Percentiles rank a stretch among this genome's conserved stretches.
phyloP scores from a whole-genome alignment of 768 basidiomycete genomes.

The Sporobolomyces phaffii region DNA sequence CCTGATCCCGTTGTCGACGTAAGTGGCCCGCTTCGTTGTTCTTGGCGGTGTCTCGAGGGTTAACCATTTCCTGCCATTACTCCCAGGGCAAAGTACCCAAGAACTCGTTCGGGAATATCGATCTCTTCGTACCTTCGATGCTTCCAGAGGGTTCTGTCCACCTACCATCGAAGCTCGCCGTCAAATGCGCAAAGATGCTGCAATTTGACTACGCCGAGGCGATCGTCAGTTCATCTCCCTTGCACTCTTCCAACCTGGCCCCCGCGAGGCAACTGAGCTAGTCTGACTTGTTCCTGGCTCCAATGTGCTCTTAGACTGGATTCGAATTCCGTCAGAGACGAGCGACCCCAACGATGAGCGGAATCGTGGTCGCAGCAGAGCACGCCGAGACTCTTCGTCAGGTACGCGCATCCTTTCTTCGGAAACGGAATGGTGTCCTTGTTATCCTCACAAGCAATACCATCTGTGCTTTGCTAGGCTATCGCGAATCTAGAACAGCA shows the following conservation, averaged over 20 bases:
- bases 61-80: neutral
- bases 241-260: neutral
- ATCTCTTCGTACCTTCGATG: conserved; percentile 92
- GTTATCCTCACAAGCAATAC: too few species aligned
- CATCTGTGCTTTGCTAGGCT: too few species aligned
- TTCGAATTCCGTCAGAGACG: conserved; percentile 94
- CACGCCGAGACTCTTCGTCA: conserved; percentile 68
- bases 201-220: conserved; percentile 90
- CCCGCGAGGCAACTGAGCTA: too few species aligned
- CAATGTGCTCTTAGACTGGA: conserved; percentile 69
- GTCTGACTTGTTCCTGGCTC: neutral
- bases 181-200: conserved; percentile 78
- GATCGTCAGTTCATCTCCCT: conserved; percentile 59
- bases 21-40: conserved; percentile 44
- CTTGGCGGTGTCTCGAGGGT: neutral
- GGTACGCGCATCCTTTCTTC: conserved; percentile 52
- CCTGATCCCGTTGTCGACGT: conserved; percentile 81
- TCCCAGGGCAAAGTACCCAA: conserved; percentile 81
- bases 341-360: conserved; percentile 75
- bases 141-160: conserved; percentile 78
- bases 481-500: conserved; percentile 74
- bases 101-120: conserved; percentile 95
- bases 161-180: conserved; percentile 81
- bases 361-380: conserved; percentile 79
- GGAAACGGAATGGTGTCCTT: too few species aligned